A percentile compares a stretch with the other conserved stretches of the same genome.
Evolutionary conservation across 1,139 yeast genomes (phyloP).

Genomic region (Protomyces inundatus): DNA sequence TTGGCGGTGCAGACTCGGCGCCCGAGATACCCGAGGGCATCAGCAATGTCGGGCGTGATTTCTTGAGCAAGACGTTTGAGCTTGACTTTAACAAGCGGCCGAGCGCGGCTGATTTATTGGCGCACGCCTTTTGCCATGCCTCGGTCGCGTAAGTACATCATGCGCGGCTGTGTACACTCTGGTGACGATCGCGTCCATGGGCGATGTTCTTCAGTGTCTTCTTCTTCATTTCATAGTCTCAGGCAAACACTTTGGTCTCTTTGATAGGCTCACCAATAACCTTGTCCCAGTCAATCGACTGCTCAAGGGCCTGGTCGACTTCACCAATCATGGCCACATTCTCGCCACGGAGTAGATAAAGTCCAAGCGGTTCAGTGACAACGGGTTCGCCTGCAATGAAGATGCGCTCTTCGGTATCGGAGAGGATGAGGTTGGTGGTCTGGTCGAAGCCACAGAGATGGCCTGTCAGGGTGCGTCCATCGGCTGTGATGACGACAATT

Average conservation of each 20-base stretch:
- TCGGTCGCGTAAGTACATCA: slow-evolving; percentile 2
- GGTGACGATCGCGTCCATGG: no score
- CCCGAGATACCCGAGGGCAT: slow-evolving; percentile 81
- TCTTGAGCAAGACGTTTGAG: slow-evolving; percentile 63
- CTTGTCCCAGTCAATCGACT: slow-evolving; percentile 26
- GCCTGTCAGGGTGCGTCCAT: slow-evolving; percentile 27
- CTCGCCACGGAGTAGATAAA: slow-evolving; percentile 27
- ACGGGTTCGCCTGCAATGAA: slow-evolving; percentile 26
- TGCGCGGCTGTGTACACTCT: no score
- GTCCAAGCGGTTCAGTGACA: slow-evolving; percentile 15
- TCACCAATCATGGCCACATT: slow-evolving; percentile 28
- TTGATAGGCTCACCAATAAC: slow-evolving; percentile 26
- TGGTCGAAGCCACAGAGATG: slow-evolving; percentile 25
- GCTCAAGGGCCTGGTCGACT: slow-evolving; percentile 22
- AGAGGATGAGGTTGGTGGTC: slow-evolving; percentile 27
- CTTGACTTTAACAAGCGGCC: slow-evolving; percentile 70
- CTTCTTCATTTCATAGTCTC: neutral
- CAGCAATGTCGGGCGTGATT: slow-evolving; percentile 62
- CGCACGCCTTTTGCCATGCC: slow-evolving; percentile 41
- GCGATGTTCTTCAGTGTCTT: no score
- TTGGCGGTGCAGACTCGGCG: slow-evolving; percentile 63
- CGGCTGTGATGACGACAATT: slow-evolving; percentile 26
- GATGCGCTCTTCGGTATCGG: slow-evolving; percentile 26
- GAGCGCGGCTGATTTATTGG: slow-evolving; percentile 61
- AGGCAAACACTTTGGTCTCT: slow-evolving; percentile 21